Conservation (phyloP, 495 filamentous ascomycete genomes). For the Hyaloscypha hepaticicola region DNA sequence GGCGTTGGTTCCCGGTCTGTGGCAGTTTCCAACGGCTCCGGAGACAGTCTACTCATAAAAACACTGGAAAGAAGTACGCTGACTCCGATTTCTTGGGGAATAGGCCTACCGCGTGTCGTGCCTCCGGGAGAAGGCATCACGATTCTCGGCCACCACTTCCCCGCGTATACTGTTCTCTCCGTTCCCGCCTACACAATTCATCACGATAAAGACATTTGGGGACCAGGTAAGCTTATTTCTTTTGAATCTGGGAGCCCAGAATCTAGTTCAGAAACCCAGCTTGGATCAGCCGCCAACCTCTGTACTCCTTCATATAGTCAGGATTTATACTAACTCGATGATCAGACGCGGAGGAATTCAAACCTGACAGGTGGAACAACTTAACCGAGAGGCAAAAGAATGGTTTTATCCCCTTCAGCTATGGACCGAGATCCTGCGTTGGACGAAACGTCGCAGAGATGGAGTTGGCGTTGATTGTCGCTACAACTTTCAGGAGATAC, state of each 20-base stretch:
- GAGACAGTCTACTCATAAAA: no score
- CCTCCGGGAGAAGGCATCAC: slow-evolving; percentile 47
- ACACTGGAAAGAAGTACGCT: no score
- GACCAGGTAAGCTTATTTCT: no score
- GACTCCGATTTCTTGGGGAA: no score
- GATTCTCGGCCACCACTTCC: slow-evolving; percentile 61
- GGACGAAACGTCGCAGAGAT: slow-evolving; percentile 90
- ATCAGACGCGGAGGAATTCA: slow-evolving; percentile 78
- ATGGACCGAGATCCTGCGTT: slow-evolving; percentile 79
- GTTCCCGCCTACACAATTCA: slow-evolving; percentile 90
- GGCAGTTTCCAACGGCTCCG: no score
- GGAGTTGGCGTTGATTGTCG: slow-evolving; percentile 81
- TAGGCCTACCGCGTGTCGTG: slow-evolving; percentile 82
- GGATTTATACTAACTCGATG: no score
- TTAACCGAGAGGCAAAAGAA: slow-evolving; percentile 67
- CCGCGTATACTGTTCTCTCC: slow-evolving; percentile 71
- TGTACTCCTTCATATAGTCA: no score
- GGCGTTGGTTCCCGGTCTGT: no score
- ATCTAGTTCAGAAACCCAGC: no score
- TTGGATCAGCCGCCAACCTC: no score
- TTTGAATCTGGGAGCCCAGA: no score
- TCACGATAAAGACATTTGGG: slow-evolving; percentile 81
- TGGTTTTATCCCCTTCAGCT: slow-evolving; percentile 82
- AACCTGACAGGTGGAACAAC: slow-evolving; percentile 72
- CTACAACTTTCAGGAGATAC: slow-evolving; percentile 73